Evolutionary conservation across 1,284 basidiomycete species (phyloP).

Genomic region (Cryptococcus floricola): DNA sequence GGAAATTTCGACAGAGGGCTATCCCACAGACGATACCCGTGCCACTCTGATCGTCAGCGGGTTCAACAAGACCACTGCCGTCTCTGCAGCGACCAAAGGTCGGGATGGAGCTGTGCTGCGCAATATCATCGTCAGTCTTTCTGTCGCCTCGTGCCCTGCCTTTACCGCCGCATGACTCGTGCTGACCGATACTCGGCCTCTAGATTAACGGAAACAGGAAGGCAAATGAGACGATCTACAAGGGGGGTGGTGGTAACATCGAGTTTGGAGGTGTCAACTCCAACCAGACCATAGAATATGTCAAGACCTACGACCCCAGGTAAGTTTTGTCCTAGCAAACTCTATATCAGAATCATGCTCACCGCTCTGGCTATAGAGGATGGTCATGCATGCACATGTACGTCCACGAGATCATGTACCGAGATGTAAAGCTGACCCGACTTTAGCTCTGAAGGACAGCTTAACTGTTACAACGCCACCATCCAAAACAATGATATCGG

Average conservation of each 20-base stretch:
- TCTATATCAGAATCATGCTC: neutral
- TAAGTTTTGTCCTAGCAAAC: constrained; percentile 4
- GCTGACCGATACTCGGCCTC: constrained; percentile 8
- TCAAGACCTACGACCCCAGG: constrained; percentile 40
- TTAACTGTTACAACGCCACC: constrained; percentile 60
- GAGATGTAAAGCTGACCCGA: neutral
- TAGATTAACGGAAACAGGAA: constrained; percentile 48
- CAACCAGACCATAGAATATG: constrained; percentile 41
- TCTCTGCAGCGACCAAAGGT: constrained; percentile 60
- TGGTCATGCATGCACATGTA: constrained; percentile 44
- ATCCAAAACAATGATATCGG: constrained; percentile 75
- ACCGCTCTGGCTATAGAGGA: constrained; percentile 18
- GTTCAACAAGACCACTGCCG: constrained; percentile 57
- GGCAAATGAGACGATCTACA: constrained; percentile 30
- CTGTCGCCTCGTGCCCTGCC: neutral
- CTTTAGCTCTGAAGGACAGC: constrained; percentile 56
- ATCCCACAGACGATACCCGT: constrained; percentile 59
- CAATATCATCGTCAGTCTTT: constrained; percentile 61
- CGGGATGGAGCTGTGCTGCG: constrained; percentile 62
- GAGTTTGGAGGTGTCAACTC: constrained; percentile 47
- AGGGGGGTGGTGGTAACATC: constrained; percentile 38
- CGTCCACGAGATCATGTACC: neutral
- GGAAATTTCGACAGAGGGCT: constrained; percentile 72
- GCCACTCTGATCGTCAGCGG: constrained; percentile 61
- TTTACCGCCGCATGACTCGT: neutral